Percentiles rank a stretch among this genome's conserved stretches.
phyloP scores from a whole-genome alignment of 306 rosid genomes.

The Cicer judaicum region DNA sequence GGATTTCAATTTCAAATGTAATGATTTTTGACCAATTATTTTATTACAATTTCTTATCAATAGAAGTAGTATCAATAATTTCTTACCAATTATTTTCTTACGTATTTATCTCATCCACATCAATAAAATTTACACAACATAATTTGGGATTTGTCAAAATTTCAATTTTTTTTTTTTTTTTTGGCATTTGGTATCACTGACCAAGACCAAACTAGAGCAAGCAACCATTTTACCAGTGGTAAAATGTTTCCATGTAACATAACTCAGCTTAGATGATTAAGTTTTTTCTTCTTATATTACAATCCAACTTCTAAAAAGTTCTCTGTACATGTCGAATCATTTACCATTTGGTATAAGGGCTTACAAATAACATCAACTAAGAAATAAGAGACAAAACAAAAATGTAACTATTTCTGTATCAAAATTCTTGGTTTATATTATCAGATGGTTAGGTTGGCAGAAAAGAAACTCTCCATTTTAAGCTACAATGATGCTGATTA shows the following conservation, averaged over 20 bases:
- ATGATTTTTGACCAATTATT: too few species aligned
- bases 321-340: slow-evolving; percentile 24
- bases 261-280: neutral
- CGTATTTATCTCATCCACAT: neutral
- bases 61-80: slow-evolving; percentile 49
- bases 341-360: slow-evolving; percentile 8
- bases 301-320: slow-evolving; percentile 10
- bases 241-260: neutral
- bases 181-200: too few species aligned
- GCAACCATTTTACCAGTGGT: neutral
- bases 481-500: slow-evolving; percentile 19
- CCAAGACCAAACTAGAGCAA: slow-evolving; percentile 36
- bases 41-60: neutral
- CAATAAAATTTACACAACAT: neutral
- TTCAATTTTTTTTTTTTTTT: neutral
- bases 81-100: neutral
- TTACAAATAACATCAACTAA: neutral
- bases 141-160: neutral
- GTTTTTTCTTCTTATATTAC: slow-evolving; percentile 18
- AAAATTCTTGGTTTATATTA: neutral
- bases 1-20: neutral
- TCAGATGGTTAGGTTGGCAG: slow-evolving; percentile 1
- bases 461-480: slow-evolving; percentile 16
- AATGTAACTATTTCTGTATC: slow-evolving; percentile 10
- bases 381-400: neutral